phyloP scores from a whole-genome alignment of 345 rosid genomes.

The Xanthoceras sorbifolium region DNA sequence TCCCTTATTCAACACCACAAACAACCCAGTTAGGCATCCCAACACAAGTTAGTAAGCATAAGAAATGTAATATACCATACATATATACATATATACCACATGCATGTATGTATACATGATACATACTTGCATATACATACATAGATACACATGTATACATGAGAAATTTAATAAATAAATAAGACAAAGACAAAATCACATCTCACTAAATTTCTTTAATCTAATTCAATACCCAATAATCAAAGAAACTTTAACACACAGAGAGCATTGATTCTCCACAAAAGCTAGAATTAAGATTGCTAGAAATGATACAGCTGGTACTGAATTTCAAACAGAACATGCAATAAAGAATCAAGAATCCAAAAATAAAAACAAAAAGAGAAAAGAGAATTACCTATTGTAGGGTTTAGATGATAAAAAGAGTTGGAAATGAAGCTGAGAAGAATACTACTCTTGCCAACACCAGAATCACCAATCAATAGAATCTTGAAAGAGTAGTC shows the following conservation, averaged over 20 bases:
- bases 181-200: not conserved
- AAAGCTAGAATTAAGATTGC: not conserved
- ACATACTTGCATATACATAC: too few species aligned
- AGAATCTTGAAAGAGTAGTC: constrained; percentile 93
- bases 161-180: not conserved
- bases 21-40: not conserved
- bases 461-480: constrained; percentile 95
- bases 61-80: not conserved
- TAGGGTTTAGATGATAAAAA: constrained; percentile 79
- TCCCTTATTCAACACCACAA: not conserved
- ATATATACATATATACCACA: not conserved
- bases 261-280: not conserved
- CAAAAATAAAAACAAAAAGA: not conserved
- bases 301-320: not conserved
- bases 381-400: constrained; percentile 55
- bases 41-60: not conserved
- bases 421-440: constrained; percentile 75
- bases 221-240: not conserved
- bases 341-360: not conserved
- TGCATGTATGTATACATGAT: too few species aligned
- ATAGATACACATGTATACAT: too few species aligned
- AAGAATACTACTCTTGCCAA: constrained; percentile 93
- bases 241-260: not conserved
- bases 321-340: constrained; percentile 15
- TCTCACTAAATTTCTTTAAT: not conserved